phyloP scores from a whole-genome alignment of 805 yeast genomes.

The Teunomyces kruisii region DNA sequence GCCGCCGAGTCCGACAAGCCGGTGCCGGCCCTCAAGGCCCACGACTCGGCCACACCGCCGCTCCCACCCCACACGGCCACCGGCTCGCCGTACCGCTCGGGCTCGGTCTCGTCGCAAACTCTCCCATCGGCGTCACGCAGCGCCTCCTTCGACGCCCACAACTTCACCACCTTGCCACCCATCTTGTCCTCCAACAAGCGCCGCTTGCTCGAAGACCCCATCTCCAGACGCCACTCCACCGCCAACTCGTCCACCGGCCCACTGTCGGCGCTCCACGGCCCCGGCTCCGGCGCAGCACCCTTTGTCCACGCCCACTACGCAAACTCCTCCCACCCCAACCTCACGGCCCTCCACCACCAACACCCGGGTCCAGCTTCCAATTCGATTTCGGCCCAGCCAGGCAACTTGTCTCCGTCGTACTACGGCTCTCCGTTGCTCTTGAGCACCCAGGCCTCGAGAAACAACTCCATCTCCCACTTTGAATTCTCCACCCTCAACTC shows the following conservation, averaged over 20 bases:
- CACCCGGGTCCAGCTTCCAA: background rate
- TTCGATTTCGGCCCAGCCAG: background rate
- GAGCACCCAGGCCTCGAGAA: slow-evolving; percentile 37
- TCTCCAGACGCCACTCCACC: slow-evolving; percentile 14
- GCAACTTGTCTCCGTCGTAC: slow-evolving; percentile 28
- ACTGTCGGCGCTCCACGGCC: background rate
- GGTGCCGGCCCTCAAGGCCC: background rate
- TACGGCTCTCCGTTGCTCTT: slow-evolving; percentile 30
- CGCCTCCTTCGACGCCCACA: slow-evolving; percentile 9
- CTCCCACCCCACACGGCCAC: slow-evolving; percentile 1
- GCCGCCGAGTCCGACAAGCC: too few species aligned
- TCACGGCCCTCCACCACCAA: slow-evolving; percentile 5
- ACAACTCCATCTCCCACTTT: slow-evolving; percentile 39
- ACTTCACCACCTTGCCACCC: slow-evolving; percentile 12
- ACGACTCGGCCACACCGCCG: slow-evolving; percentile 6
- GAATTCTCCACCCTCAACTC: slow-evolving; percentile 21
- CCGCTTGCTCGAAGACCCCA: slow-evolving; percentile 15
- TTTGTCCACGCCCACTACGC: background rate
- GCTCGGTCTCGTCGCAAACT: background rate
- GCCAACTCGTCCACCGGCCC: slow-evolving; percentile 9
- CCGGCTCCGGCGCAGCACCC: too few species aligned
- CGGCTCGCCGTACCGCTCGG: slow-evolving; percentile 1
- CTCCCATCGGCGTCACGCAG: slow-evolving; percentile 4
- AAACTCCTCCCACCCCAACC: slow-evolving; percentile 13
- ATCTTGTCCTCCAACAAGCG: slow-evolving; percentile 13